Evolutionary conservation across 306 rosid species (phyloP), one percentile per base, ranked within the genome.

Genomic region (Cucumis melo): DNA sequence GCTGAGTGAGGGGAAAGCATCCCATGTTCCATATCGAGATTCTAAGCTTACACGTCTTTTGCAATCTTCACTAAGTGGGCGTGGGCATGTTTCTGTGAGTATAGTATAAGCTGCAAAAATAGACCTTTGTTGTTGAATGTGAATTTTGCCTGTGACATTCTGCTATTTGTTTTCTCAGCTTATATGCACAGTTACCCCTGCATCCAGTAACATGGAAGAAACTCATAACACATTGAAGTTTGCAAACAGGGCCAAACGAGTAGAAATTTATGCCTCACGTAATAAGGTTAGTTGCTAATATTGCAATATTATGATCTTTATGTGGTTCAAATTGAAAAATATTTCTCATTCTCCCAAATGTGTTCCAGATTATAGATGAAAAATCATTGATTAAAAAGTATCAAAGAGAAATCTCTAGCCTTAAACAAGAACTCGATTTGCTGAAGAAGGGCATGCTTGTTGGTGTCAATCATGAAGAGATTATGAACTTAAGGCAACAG

Each of bases 1-100:
- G 65, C 73, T 92, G 83, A 95, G 99, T 58, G 99, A 95, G 86
- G 99, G 99, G 70, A 95, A 95, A 86, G 97, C 99, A 84, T 92
- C 96, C 77, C 99, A 95, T 87, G 98, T 95, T 82, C 99, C 99
- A 20, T 92, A 89, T 81, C 90, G 99, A 88, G 99, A 95, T 92
- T 95, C 99, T 53, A 95, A 95, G 90, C 98, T 95, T 80, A 95
- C 99, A 60, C 99, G 98, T 65, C 96, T 95, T 75, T 77, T 95
- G 82, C 99, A 95, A 74, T 95, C 99, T 77, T 95, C 99, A 13
- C 86, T 95, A 74, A 81, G 97, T 50, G 99, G 99, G 70, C 97
- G 87, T 60, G 99, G 99, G 72, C 99, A 95, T 85, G 97, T 95
- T 76, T 95, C 99, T 15, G 99, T 92, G 84, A 91, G 99, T 89